These are phyloP conservation scores for Aureobasidium pullulans DNA, from an alignment of 2,329 filamentous ascomycete species.

Conservation along the genomic window DNA sequence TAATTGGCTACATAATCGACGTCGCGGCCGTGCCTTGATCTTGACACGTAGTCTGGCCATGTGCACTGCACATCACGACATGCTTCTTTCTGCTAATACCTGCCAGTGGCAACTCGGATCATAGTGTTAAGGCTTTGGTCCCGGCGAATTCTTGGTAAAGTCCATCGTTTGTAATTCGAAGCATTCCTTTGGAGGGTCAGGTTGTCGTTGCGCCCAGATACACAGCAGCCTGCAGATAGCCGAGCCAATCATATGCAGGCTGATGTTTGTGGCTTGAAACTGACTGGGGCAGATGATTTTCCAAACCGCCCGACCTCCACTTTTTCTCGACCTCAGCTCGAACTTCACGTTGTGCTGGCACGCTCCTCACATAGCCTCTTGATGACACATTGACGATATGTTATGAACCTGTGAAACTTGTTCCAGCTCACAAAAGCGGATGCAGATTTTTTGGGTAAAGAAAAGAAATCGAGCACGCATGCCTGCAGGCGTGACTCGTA, in stretches of 20 bases:
- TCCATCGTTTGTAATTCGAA: conserved; percentile 2
- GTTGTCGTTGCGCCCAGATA: conserved; percentile 10
- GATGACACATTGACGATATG: not conserved
- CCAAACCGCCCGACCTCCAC: conserved; percentile 1
- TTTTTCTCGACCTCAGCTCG: conserved; percentile 11
- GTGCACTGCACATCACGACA: not conserved
- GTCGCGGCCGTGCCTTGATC: too few relatives aligned
- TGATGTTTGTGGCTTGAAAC: conserved; percentile 10
- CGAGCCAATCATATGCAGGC: conserved; percentile 10
- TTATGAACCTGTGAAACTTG: not conserved
- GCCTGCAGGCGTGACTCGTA: not conserved
- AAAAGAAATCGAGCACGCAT: not conserved
- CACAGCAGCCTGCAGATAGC: conserved; percentile 8
- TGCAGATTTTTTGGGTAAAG: not conserved
- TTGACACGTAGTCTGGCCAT: too few relatives aligned
- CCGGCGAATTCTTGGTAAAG: not conserved
- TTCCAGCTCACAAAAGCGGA: not conserved
- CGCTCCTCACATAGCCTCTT: not conserved
- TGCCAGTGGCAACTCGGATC: not conserved
- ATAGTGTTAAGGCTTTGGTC: not conserved
- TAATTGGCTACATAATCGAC: too few relatives aligned
- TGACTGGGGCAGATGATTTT: not conserved
- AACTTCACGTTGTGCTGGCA: conserved; percentile 6
- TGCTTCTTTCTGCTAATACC: not conserved
- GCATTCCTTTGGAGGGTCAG: conserved; percentile 7